Evolutionary conservation across 139 green algal genomes (phyloP).

Genomic region (Deuterostichococcus epilithicus): DNA sequence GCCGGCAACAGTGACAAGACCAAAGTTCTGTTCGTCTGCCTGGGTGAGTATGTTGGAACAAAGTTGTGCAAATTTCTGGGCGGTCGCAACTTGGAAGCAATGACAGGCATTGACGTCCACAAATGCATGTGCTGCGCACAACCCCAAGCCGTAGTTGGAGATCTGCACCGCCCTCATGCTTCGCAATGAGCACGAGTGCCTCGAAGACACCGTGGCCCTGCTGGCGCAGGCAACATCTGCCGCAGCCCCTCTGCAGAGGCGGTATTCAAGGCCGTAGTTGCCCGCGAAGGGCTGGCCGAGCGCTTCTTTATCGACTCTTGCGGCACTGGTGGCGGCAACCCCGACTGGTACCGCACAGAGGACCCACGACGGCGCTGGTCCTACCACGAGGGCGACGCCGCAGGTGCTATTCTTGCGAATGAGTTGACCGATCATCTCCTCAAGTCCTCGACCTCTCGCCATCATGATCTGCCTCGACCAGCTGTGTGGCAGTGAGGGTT

Average conservation of each 20-base stretch:
- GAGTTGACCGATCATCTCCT: background rate
- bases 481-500: no score
- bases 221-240: slow-evolving; percentile 88
- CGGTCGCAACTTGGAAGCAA: no score
- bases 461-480: no score
- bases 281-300: slow-evolving; percentile 54
- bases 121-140: no score
- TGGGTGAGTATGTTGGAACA: slow-evolving; percentile 39
- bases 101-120: no score
- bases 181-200: background rate
- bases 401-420: slow-evolving; percentile 3
- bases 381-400: slow-evolving; percentile 82
- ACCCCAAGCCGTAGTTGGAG: no score
- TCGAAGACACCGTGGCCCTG: background rate
- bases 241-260: slow-evolving; percentile 88
- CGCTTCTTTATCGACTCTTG: slow-evolving; percentile 89
- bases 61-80: no score
- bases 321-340: slow-evolving; percentile 78
- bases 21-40: slow-evolving; percentile 79
- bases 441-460: no score
- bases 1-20: slow-evolving; percentile 29
- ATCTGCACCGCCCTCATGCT: background rate
- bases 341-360: slow-evolving; percentile 34
- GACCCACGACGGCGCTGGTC: slow-evolving; percentile 38
- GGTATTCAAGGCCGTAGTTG: slow-evolving; percentile 80